phyloP scores from a whole-genome alignment of 1,139 yeast species.

The Candida sojae region DNA sequence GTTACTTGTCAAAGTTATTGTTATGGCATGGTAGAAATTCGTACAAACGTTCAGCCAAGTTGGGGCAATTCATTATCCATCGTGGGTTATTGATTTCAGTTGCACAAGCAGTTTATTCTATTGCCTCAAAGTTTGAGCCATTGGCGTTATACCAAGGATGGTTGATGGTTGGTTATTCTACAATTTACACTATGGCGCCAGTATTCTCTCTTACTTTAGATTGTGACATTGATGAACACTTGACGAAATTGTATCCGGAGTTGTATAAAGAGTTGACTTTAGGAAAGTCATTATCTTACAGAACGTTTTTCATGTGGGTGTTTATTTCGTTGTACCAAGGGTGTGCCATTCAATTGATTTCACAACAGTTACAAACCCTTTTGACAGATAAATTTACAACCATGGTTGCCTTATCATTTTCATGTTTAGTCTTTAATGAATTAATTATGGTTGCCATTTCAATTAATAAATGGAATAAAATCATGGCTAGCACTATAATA shows the following conservation, averaged over 20 bases:
- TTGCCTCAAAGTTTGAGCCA: conserved; percentile 87
- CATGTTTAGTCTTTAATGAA: conserved; percentile 81
- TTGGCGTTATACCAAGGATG: conserved; percentile 93
- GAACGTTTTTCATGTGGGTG: conserved; percentile 91
- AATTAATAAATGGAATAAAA: conserved; percentile 84
- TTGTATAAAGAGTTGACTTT: conserved; percentile 87
- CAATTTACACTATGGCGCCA: conserved; percentile 97
- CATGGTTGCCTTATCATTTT: conserved; percentile 84
- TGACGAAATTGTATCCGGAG: conserved; percentile 92
- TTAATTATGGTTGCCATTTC: conserved; percentile 91
- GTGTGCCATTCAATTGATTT: conserved; percentile 69
- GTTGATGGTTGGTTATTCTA: conserved; percentile 98
- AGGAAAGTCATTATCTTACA: conserved; percentile 83
- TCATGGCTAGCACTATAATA: conserved; percentile 73
- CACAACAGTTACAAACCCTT: conserved; percentile 77
- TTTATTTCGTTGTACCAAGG: conserved; percentile 89
- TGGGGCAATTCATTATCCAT: conserved; percentile 94
- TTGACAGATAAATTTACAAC: conserved; percentile 53
- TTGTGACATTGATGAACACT: conserved; percentile 85
- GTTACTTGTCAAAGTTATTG: conserved; percentile 80
- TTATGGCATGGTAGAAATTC: conserved; percentile 99
- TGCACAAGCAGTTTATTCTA: conserved; percentile 93
- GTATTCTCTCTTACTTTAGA: conserved; percentile 92
- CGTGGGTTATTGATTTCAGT: conserved; percentile 92
- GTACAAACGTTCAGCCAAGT: conserved; percentile 90